Percentiles rank a stretch among this genome's conserved stretches.
Evolutionary conservation across 2,329 filamentous ascomycete genomes (phyloP).

Genomic region (Colletotrichum sp.): DNA sequence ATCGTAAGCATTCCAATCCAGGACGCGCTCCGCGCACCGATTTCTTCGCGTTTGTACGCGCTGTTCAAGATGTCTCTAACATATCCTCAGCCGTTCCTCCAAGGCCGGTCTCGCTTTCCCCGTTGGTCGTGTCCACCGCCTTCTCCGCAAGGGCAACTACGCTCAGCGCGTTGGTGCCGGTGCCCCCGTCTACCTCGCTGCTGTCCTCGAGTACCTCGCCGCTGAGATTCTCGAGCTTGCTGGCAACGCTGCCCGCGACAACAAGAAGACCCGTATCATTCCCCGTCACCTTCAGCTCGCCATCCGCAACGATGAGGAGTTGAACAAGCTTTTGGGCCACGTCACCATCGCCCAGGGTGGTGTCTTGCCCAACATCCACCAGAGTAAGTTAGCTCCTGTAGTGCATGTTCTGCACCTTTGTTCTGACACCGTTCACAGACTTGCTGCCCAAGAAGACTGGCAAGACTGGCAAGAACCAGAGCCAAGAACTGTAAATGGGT

Average conservation of each 20-base stretch:
- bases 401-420: not conserved
- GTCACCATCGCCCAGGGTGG: conserved; percentile 97
- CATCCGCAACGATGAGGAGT: conserved; percentile 98
- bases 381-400: conserved; percentile 69
- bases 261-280: conserved; percentile 99
- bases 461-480: conserved; percentile 90
- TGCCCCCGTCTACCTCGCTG: conserved; percentile 96
- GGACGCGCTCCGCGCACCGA: not conserved
- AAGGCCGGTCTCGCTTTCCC: conserved; percentile 99
- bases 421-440: conserved; percentile 65
- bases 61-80: not conserved
- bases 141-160: conserved; percentile 99
- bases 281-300: conserved; percentile 98
- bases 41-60: not conserved
- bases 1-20: conserved; percentile 73
- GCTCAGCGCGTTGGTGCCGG: conserved; percentile 99
- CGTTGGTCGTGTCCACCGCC: conserved; percentile 98
- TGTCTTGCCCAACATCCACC: conserved; percentile 97
- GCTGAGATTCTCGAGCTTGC: conserved; percentile 99
- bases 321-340: conserved; percentile 98
- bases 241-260: conserved; percentile 97
- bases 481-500: conserved; percentile 86
- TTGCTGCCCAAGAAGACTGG: conserved; percentile 99
- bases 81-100: conserved; percentile 83
- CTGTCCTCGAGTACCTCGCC: conserved; percentile 97